Base-by-base conservation (phyloP, 2,329 filamentous ascomycete species). In the Penicillium sp. region DNA sequence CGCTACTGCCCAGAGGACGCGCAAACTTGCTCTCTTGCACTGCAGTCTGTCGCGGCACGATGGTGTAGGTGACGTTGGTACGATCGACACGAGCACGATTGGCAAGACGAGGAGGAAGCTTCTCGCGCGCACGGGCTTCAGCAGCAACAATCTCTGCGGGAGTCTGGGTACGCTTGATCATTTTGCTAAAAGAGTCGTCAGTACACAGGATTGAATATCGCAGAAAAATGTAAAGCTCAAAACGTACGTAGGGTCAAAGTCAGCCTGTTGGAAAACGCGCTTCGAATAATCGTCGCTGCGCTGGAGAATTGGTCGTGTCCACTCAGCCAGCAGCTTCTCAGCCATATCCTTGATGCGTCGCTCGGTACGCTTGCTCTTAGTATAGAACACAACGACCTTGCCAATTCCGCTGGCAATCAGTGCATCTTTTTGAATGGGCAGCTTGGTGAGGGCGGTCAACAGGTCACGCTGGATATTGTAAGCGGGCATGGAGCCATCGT, bases 391-490 rank as follows among this genome's bases (percentile, higher is more conserved):
- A 55, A 97, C 90, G 52, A 99, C 92, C 76, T 97, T 97, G 73
- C 95, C 95, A 66, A 99, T 95, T 22, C 94, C 93, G 70, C 92
- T 96, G 66, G 93, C 93, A 25, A 96, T 84, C 14, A 99, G 84
- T 1, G 90, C 86, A 70, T 98, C 95, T 74, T 97, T 97, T 74
- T 93, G 91, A 67, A 98, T 92, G 6, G 92, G 93, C 5, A 98
- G 84, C 70, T 87, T 89, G 19, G 85, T 85, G 40, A 99, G 83
- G 26, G 92, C 90, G 28, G 86, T 86, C 75, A 99, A 95, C 46
- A 99, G 86, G 75, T 98, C 93, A 63, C 93, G 92, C 80, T 99
- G 95, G 68, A 99, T 98, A 74, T 95, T 95, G 80, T 97, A 99
- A 33, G 95, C 94, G 0, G 95, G 95, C 53, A 99, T 84, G 62